A percentile compares a stretch with the other conserved stretches of the same genome.
Conservation (phyloP, 73 alveolate genomes). For the Chromera velia region DNA sequence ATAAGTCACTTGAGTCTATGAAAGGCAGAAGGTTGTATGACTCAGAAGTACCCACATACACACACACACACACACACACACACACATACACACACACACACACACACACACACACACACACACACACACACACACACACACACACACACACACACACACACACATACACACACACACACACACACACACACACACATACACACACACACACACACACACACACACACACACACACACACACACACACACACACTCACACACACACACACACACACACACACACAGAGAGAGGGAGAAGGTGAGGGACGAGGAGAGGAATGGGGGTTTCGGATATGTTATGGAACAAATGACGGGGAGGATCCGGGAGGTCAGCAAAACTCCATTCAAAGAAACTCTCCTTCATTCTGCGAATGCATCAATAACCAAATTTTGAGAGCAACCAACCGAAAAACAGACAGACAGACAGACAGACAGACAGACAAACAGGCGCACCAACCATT, state of each 20-base stretch:
- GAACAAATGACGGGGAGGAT: too few relatives aligned
- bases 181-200: conserved; percentile 10
- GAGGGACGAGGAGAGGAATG: too few relatives aligned
- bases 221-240: conserved; percentile 11
- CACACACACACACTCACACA: conserved; percentile 10
- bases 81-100: conserved; percentile 10
- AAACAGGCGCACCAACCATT: too few relatives aligned
- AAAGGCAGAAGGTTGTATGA: too few relatives aligned
- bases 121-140: conserved; percentile 11
- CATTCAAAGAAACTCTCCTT: too few relatives aligned
- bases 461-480: too few relatives aligned
- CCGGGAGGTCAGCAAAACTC: too few relatives aligned
- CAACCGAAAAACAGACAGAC: too few relatives aligned
- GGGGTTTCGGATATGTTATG: too few relatives aligned
- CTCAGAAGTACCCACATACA: not conserved
- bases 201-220: conserved; percentile 11
- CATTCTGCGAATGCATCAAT: too few relatives aligned
- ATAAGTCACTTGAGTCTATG: too few relatives aligned
- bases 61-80: conserved; percentile 11
- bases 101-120: conserved; percentile 11
- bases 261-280: conserved; percentile 11
- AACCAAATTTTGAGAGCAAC: too few relatives aligned
- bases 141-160: conserved; percentile 11
- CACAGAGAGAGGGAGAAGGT: not conserved
- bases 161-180: conserved; percentile 10